Evolutionary conservation across 768 basidiomycete species (phyloP), one percentile per base, ranked within the genome.

Genomic region (Naganishia randhawae): DNA sequence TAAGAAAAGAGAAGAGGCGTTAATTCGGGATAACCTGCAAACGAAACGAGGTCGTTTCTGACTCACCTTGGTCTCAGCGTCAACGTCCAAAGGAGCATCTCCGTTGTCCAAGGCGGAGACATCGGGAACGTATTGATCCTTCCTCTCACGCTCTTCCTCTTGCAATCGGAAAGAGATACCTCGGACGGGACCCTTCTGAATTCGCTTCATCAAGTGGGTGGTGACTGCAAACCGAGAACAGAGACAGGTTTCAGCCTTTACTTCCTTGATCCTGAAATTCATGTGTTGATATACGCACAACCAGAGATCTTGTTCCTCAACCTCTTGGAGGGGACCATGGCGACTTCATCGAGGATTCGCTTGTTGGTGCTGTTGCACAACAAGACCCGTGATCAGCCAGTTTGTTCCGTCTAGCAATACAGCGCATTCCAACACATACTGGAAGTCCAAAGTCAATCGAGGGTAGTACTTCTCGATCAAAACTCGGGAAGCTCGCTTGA

Each of bases 401-500:
- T 57, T 48, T 41, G 55, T 16, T 29, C 31, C 53, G 41, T 33
- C 45, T n/a, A 11, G 22, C 35, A 52, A 41, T 5, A 29, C 50
- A 55, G 42, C 13, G 27, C 45, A 27, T 8, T 22, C 29, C 0
- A 55, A 13, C 14, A 79, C 80, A 74, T 72, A 81, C 80, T 97
- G 93, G 83, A 98, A 98, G 82, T 98, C 95, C 81, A 97, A 90
- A 73, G 95, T 98, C 76, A 99, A 88, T 79, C 95, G 91, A 75
- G 95, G 95, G 85, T 99, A 99, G 87, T 97, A 99, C 87, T 97
- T 97, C 87, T 99, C 96, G 80, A 99, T 98, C 83, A 98, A 86
- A 77, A 94, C 92, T 72, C 96, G 89, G 73, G 94, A 97, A 79
- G 96, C 95, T 84, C 94, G 91, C 86, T 99, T 99, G 80, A 94